A percentile compares a stretch with the other conserved stretches of the same genome.
Conservation (phyloP, 1,139 yeast species). For the Yamadazyma sp. region DNA sequence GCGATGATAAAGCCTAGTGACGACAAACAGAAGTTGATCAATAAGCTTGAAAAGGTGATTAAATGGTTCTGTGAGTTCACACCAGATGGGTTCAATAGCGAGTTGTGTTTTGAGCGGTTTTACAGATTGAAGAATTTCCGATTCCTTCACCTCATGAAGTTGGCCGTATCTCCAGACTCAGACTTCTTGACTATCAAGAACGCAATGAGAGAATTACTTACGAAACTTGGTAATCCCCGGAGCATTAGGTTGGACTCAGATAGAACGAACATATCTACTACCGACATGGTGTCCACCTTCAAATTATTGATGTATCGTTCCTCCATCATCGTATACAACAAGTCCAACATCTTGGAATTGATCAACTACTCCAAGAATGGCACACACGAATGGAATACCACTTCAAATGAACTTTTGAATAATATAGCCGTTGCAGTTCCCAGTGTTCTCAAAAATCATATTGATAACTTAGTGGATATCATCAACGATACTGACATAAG, state of each 20-base stretch:
- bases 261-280: constrained; percentile 38
- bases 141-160: constrained; percentile 52
- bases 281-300: constrained; percentile 52
- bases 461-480: constrained; percentile 47
- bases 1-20: constrained; percentile 13
- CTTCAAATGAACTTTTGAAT: constrained; percentile 56
- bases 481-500: constrained; percentile 23
- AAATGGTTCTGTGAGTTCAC: constrained; percentile 63
- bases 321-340: constrained; percentile 63
- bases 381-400: constrained; percentile 25
- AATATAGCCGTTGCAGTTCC: constrained; percentile 65
- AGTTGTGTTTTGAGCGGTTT: constrained; percentile 51
- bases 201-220: constrained; percentile 61
- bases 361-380: constrained; percentile 46
- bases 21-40: constrained; percentile 17
- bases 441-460: constrained; percentile 60
- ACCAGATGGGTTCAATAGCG: constrained; percentile 52
- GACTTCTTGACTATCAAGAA: constrained; percentile 61
- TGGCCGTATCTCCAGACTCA: constrained; percentile 56
- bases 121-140: constrained; percentile 57
- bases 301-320: constrained; percentile 61
- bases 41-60: constrained; percentile 55
- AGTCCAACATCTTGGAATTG: constrained; percentile 59
- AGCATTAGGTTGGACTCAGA: constrained; percentile 42
- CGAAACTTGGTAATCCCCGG: constrained; percentile 53